phyloP scores from a whole-genome alignment of 2,329 filamentous ascomycete species.

The Apiospora pterosperma region DNA sequence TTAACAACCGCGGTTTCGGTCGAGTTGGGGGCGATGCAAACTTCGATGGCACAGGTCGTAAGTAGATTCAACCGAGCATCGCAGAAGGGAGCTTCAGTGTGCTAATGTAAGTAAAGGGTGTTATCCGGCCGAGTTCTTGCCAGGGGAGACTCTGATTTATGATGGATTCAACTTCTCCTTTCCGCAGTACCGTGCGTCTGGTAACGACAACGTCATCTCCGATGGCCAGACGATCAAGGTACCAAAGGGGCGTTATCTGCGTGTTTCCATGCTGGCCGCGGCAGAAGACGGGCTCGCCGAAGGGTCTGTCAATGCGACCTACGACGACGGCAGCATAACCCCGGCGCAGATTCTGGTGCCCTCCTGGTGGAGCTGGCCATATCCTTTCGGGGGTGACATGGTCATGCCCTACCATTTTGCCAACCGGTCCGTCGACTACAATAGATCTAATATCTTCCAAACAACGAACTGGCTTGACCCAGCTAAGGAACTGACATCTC shows the following conservation, averaged over 20 bases:
- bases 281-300: slow-evolving; percentile 14
- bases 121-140: slow-evolving; percentile 15
- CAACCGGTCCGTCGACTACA: slow-evolving; percentile 13
- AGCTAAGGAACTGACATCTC: slow-evolving; percentile 10
- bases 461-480: slow-evolving; percentile 14
- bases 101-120: neutral
- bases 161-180: slow-evolving; percentile 15
- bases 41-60: slow-evolving; percentile 13
- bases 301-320: slow-evolving; percentile 14
- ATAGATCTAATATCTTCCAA: slow-evolving; percentile 16
- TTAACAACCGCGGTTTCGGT: slow-evolving; percentile 15
- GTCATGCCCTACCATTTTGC: slow-evolving; percentile 17
- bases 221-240: slow-evolving; percentile 13
- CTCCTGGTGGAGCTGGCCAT: slow-evolving; percentile 16
- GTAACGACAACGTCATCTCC: slow-evolving; percentile 16
- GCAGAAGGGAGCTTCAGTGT: neutral
- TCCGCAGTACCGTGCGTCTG: slow-evolving; percentile 9
- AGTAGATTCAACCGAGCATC: neutral
- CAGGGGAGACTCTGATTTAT: slow-evolving; percentile 11
- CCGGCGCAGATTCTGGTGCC: slow-evolving; percentile 11
- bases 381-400: slow-evolving; percentile 15
- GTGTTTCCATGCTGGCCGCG: slow-evolving; percentile 16
- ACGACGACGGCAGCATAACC: slow-evolving; percentile 10
- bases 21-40: slow-evolving; percentile 13
- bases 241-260: slow-evolving; percentile 10